Evolutionary conservation across 352 stramenopile genomes (phyloP).

Genomic region (Pythium utonaiense): DNA sequence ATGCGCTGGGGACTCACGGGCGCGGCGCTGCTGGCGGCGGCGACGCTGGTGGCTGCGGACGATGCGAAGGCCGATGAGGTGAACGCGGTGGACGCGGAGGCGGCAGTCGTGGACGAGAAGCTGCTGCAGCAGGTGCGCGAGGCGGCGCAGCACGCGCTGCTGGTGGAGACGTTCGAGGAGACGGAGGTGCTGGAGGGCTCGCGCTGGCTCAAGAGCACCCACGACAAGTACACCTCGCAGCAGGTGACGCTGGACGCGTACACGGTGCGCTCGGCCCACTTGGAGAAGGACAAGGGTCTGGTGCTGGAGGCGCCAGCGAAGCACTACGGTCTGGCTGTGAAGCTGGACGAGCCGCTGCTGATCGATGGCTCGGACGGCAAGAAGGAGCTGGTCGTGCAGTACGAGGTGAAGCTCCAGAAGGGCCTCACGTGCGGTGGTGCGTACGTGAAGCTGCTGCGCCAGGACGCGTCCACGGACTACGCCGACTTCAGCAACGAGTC

Average conservation of each 20-base stretch:
- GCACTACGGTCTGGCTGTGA: conserved; percentile 79
- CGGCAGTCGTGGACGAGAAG: conserved; percentile 25
- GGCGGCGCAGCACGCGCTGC: conserved; percentile 48
- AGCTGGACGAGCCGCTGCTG: conserved; percentile 56
- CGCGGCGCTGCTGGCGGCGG: conserved; percentile 40
- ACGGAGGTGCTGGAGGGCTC: conserved; percentile 51
- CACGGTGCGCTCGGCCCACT: conserved; percentile 46
- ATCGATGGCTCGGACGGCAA: conserved; percentile 62
- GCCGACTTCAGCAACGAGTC: conserved; percentile 78
- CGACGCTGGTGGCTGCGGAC: conserved; percentile 5
- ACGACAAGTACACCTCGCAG: conserved; percentile 80
- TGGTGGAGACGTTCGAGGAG: conserved; percentile 79
- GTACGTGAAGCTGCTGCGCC: conserved; percentile 92
- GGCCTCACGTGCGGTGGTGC: conserved; percentile 89
- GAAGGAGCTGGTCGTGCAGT: conserved; percentile 92
- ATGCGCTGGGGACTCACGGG: conserved; percentile 36
- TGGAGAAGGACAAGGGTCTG: conserved; percentile 62
- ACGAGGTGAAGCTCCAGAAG: conserved; percentile 93
- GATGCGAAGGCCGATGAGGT: conserved; percentile 7
- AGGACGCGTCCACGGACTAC: conserved; percentile 46
- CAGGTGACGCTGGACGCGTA: conserved; percentile 65
- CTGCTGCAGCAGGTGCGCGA: conserved; percentile 47
- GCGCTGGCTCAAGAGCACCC: conserved; percentile 80
- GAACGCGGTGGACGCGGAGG: conserved; percentile 9
- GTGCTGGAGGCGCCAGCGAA: conserved; percentile 68